A percentile compares a stretch with the other conserved stretches of the same genome.
These are phyloP conservation scores for Talaromyces piceae DNA, from an alignment of 2,329 filamentous ascomycete genomes.

Conservation along the genomic window DNA sequence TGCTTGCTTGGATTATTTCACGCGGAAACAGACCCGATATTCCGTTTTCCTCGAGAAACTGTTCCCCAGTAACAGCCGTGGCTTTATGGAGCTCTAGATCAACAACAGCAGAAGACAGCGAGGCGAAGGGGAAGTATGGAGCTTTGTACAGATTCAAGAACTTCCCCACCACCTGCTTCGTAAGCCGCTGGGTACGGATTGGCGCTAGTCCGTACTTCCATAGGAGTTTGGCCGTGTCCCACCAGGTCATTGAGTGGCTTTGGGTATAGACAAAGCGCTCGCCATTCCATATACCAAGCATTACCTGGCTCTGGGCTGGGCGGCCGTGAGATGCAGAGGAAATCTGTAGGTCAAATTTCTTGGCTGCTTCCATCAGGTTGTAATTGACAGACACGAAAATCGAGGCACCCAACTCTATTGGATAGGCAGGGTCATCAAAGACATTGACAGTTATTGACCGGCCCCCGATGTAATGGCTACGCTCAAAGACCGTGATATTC, in stretches of 20 bases:
- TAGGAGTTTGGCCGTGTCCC: conserved; percentile 69
- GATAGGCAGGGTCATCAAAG: conserved; percentile 58
- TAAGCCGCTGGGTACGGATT: conserved; percentile 62
- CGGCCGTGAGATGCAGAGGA: conserved; percentile 43
- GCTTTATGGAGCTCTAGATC: conserved; percentile 60
- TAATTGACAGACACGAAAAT: conserved; percentile 84
- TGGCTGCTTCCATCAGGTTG: conserved; percentile 68
- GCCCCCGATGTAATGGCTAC: conserved; percentile 68
- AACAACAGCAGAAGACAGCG: conserved; percentile 60
- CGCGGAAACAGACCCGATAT: conserved; percentile 61
- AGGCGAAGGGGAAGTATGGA: conserved; percentile 77
- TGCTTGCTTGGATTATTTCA: conserved; percentile 83
- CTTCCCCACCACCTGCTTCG: conserved; percentile 60
- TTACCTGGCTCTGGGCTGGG: conserved; percentile 36
- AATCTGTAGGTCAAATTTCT: conserved; percentile 61
- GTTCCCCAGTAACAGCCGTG: conserved; percentile 64
- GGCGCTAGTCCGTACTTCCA: conserved; percentile 83
- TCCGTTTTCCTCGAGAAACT: conserved; percentile 61
- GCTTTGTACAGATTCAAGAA: conserved; percentile 75
- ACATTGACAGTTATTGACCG: conserved; percentile 77
- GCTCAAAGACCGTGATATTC: conserved; percentile 85
- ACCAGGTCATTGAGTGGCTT: conserved; percentile 60
- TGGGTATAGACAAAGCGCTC: conserved; percentile 62
- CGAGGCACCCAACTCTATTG: conserved; percentile 80
- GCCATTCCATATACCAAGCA: conserved; percentile 81